These are phyloP conservation scores for Xylariaceae sp. DNA, from an alignment of 2,329 filamentous ascomycete species.

Conservation along the genomic window DNA sequence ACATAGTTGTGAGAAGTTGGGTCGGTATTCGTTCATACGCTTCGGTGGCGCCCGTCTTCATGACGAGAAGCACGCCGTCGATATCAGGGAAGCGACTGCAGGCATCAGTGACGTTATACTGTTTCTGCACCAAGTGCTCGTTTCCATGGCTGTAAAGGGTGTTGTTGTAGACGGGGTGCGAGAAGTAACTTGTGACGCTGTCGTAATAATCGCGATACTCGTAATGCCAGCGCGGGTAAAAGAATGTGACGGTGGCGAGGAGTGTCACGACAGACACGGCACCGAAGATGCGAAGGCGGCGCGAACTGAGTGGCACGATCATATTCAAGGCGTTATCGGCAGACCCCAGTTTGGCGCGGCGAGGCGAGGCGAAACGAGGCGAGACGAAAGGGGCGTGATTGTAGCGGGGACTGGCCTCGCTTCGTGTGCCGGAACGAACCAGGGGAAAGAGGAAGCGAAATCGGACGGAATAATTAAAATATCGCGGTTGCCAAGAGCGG, in stretches of 20 bases:
- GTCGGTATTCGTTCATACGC: constrained; percentile 49
- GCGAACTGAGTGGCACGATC: constrained; percentile 29
- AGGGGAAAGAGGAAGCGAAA: not conserved
- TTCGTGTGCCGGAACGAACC: not conserved
- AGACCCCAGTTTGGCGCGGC: not conserved
- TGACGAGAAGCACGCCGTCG: constrained; percentile 44
- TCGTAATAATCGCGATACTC: constrained; percentile 30
- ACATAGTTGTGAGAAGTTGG: constrained; percentile 49
- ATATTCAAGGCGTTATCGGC: constrained; percentile 16
- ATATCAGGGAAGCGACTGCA: constrained; percentile 41
- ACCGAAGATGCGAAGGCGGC: constrained; percentile 29
- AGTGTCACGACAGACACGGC: constrained; percentile 23
- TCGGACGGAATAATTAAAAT: not conserved
- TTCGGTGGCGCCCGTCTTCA: constrained; percentile 57
- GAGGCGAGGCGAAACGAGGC: not conserved
- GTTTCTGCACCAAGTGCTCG: constrained; percentile 31
- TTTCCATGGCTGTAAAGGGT: constrained; percentile 36
- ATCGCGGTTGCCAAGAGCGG: constrained; percentile 2
- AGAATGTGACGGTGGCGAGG: constrained; percentile 24
- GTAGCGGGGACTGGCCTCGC: not conserved
- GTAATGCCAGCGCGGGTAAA: constrained; percentile 27
- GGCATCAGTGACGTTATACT: constrained; percentile 34
- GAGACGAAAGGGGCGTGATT: not conserved
- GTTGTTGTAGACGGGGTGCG: constrained; percentile 33
- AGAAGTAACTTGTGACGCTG: constrained; percentile 27